Base-by-base conservation (phyloP, 495 filamentous ascomycete species). In the Aspergillus sclerotiicarbonarius region DNA sequence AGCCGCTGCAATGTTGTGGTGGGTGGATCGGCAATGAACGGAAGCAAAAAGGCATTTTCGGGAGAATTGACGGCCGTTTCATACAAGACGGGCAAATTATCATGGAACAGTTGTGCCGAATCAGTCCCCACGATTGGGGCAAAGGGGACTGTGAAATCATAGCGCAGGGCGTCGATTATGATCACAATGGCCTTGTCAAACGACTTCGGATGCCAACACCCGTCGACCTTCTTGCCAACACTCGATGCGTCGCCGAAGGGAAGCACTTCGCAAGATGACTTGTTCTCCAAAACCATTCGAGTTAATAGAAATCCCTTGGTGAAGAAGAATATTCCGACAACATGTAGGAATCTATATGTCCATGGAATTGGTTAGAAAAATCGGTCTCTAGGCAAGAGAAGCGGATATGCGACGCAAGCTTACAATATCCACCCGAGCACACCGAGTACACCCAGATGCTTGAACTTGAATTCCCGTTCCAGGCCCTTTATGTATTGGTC, bases 301-400 rank as follows among this genome's bases (percentile, higher is more conserved):
- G 94, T 96, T 63, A 98, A 83, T 51, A 98, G 86, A 73, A 98
- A 98, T n/a, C 94, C 94, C 70, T 89, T 91, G 55, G 91, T 93
- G 74, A 98, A 98, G 67, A 96, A 88, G 63, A 87, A 90, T 60
- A 98, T 88, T 31, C 91, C 94, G 29, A 87, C 79, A 58, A 81
- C 76, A 67, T 98, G 93, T 20, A 97, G 76, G 61, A 84, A 73
- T 51, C 85, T 88, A 62, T n/a, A n/a, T 6, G 15, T n/a, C 13
- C 37, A 41, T 12, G 2, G 13, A n/a, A 41, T 6, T 15, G 3
- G 33, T 37, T 37, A 41, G n/a, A 46, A 31, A 19, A 45, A 41
- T 53, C 45, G 31, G 32, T 35, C 20, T 45, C 25, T 21, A 21
- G 4, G 49, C 18, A 31, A 15, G 33, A 48, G 29, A 25, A 6